Conservation (phyloP, 495 filamentous ascomycete genomes). For the Cercophora scortea region DNA sequence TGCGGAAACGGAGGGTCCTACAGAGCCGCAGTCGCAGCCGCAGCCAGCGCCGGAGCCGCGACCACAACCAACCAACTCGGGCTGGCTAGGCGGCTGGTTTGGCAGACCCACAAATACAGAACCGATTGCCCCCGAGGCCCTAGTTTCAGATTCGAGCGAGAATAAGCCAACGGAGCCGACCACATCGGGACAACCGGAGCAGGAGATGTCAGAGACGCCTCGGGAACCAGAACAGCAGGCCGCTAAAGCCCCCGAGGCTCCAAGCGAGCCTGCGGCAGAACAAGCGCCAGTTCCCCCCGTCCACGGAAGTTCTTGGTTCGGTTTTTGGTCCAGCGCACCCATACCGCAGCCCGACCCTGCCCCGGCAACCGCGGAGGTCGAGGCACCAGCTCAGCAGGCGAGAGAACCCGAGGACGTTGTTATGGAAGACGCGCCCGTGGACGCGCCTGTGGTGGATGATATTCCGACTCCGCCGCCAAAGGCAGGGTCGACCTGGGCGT, state of each 20-base stretch:
- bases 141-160: constrained; percentile 7
- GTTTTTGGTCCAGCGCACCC: constrained; percentile 32
- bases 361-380: constrained; percentile 13
- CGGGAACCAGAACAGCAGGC: constrained; percentile 8
- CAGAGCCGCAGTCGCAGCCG: constrained; percentile 8
- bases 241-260: constrained; percentile 15
- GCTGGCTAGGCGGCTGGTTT: constrained; percentile 53
- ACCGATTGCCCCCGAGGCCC: constrained; percentile 8
- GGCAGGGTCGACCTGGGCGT: constrained; percentile 71
- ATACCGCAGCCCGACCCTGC: background rate
- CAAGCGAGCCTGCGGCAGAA: constrained; percentile 6
- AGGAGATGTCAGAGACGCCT: constrained; percentile 12
- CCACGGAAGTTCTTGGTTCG: constrained; percentile 41
- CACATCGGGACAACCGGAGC: constrained; percentile 10
- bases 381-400: constrained; percentile 6
- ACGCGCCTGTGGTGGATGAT: constrained; percentile 19
- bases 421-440: constrained; percentile 34
- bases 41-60: no score
- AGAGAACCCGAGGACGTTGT: constrained; percentile 26
- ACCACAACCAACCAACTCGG: constrained; percentile 29
- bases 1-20: background rate
- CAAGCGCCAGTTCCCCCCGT: constrained; percentile 1
- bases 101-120: constrained; percentile 23
- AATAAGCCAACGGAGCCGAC: constrained; percentile 3
- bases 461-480: constrained; percentile 20